These are phyloP conservation scores for Cryptosporidium sp. DNA, from an alignment of 169 alveolate species.

Conservation along the genomic window DNA sequence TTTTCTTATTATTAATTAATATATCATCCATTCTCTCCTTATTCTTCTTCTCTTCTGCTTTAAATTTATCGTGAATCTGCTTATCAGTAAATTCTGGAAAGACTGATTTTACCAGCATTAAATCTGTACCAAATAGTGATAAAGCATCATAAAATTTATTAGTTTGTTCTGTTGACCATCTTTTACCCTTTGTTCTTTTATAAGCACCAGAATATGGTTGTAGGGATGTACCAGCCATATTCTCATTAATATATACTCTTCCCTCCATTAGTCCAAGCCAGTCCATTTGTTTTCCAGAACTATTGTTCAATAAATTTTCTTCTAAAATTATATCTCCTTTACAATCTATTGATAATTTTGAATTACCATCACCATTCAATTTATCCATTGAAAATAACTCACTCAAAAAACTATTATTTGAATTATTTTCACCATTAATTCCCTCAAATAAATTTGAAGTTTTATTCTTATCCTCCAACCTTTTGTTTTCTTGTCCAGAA, in stretches of 20 bases:
- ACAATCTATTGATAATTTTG: constrained; percentile 56
- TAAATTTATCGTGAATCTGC: constrained; percentile 78
- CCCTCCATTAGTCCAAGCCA: constrained; percentile 75
- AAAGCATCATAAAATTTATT: constrained; percentile 79
- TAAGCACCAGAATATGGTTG: constrained; percentile 79
- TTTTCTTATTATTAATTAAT: constrained; percentile 39
- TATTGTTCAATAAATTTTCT: background rate
- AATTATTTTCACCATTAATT: background rate
- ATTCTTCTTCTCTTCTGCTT: constrained; percentile 77
- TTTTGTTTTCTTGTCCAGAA: background rate
- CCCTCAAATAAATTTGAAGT: background rate
- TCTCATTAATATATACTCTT: constrained; percentile 69
- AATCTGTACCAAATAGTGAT: constrained; percentile 78
- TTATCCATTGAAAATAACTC: constrained; percentile 64
- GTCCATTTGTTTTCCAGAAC: constrained; percentile 36
- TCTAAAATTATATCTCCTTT: constrained; percentile 63
- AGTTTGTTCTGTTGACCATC: constrained; percentile 81
- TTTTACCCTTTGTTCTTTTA: constrained; percentile 79
- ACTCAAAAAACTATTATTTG: constrained; percentile 9
- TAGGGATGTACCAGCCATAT: constrained; percentile 71
- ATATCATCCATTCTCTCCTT: constrained; percentile 44
- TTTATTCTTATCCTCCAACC: background rate
- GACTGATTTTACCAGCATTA: constrained; percentile 77
- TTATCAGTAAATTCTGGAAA: constrained; percentile 79
- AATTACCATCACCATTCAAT: constrained; percentile 10